phyloP scores from a whole-genome alignment of 768 basidiomycete species.

The Tephrocybe sp. region DNA sequence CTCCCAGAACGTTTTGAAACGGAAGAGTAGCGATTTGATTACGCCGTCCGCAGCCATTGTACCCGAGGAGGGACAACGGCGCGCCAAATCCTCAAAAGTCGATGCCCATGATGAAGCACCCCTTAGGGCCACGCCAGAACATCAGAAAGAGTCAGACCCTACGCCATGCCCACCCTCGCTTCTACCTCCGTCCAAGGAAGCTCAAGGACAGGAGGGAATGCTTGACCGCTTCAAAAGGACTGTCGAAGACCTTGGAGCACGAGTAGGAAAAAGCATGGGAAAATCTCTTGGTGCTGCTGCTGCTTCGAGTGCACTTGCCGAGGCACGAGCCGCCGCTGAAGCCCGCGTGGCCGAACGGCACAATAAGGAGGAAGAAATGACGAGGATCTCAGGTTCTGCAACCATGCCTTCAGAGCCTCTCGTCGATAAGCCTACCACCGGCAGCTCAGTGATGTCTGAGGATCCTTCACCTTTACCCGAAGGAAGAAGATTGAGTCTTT shows the following conservation, averaged over 20 bases:
- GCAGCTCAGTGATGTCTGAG: background rate
- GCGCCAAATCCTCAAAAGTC: conserved; percentile 49
- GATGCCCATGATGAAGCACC: conserved; percentile 33
- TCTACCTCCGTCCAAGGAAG: background rate
- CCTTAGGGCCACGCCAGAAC: conserved; percentile 6
- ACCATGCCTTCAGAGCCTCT: conserved; percentile 8
- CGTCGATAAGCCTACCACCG: background rate
- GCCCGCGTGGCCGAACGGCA: conserved; percentile 66
- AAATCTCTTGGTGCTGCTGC: conserved; percentile 62
- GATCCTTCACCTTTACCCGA: conserved; percentile 3
- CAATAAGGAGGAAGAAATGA: conserved; percentile 41
- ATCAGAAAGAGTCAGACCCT: background rate
- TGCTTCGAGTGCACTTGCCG: conserved; percentile 58
- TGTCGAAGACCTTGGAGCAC: conserved; percentile 63
- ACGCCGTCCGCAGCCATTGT: conserved; percentile 15
- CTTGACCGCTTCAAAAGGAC: conserved; percentile 69
- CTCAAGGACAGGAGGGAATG: conserved; percentile 42
- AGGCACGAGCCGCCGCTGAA: conserved; percentile 66
- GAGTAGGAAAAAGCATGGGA: conserved; percentile 52
- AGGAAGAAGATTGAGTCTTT: conserved; percentile 49
- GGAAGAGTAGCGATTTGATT: conserved; percentile 61
- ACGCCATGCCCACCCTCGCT: background rate
- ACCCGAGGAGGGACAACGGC: conserved; percentile 40
- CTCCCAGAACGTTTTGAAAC: conserved; percentile 39
- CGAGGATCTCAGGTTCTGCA: conserved; percentile 17